phyloP scores from a whole-genome alignment of 2,329 filamentous ascomycete genomes.

The Magnaporthiopsis poae region DNA sequence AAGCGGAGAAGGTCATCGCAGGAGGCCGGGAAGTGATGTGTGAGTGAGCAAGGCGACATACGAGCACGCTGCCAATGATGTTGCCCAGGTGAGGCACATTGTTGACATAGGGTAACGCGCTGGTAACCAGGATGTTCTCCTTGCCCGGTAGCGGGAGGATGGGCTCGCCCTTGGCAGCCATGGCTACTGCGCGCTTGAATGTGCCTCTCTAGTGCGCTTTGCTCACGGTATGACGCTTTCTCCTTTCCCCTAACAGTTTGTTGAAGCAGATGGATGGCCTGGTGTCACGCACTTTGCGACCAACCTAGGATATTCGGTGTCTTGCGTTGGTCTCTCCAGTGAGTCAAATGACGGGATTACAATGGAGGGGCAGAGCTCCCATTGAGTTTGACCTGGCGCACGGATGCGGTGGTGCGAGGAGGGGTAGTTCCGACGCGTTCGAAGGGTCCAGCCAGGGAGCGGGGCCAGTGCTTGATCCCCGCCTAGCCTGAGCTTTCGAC shows the following conservation, averaged over 20 bases:
- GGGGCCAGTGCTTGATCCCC: background rate
- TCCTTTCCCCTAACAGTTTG: background rate
- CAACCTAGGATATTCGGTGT: background rate
- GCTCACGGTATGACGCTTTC: background rate
- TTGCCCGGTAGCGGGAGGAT: conserved; percentile 3
- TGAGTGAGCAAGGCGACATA: conserved; percentile 1
- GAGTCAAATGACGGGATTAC: background rate
- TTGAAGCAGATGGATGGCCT: background rate
- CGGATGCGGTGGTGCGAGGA: background rate
- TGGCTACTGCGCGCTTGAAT: background rate
- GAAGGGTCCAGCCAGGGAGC: background rate
- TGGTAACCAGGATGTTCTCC: conserved; percentile 77
- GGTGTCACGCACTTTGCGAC: background rate
- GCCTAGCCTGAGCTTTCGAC: background rate
- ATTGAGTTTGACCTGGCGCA: background rate
- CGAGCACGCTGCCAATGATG: conserved; percentile 71
- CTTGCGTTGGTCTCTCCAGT: background rate
- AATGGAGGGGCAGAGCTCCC: background rate
- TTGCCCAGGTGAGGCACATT: conserved; percentile 78
- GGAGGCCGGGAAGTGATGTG: background rate
- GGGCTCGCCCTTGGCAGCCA: conserved; percentile 5
- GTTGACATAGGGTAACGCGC: conserved; percentile 48
- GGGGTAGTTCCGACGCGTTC: background rate
- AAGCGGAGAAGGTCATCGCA: background rate
- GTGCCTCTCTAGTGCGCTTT: background rate